Evolutionary conservation across 2,329 filamentous ascomycete species (phyloP).

Genomic region (Trichophaea hybrida): DNA sequence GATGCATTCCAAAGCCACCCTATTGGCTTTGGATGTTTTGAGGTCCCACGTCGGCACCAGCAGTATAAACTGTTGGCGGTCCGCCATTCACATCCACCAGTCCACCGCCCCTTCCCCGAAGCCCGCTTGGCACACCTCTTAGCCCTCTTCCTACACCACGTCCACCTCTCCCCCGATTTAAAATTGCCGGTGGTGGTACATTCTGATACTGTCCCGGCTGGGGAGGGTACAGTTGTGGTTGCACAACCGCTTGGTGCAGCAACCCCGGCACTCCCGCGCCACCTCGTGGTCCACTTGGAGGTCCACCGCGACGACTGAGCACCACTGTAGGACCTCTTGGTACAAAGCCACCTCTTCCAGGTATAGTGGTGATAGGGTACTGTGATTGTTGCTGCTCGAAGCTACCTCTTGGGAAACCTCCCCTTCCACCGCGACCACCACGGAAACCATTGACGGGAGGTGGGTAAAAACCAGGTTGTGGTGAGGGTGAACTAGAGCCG

Average conservation of each 20-base stretch:
- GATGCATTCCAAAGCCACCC: background rate
- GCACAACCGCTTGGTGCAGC: background rate
- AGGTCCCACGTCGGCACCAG: background rate
- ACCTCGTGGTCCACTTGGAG: background rate
- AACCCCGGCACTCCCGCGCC: background rate
- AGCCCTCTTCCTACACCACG: conserved; percentile 28
- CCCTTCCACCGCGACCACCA: conserved; percentile 2
- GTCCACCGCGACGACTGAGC: conserved; percentile 3
- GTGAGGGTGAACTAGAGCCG: conserved; percentile 31
- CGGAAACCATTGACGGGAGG: conserved; percentile 25
- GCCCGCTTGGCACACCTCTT: conserved; percentile 29
- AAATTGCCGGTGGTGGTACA: conserved; percentile 36
- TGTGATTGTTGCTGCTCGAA: background rate
- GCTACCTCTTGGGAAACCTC: conserved; percentile 2
- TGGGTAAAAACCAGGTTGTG: conserved; percentile 31
- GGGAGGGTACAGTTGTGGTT: conserved; percentile 31
- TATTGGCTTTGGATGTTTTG: background rate
- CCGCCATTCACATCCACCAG: conserved; percentile 12
- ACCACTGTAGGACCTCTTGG: background rate
- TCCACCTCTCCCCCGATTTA: conserved; percentile 31
- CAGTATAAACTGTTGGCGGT: background rate
- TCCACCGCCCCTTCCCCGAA: conserved; percentile 25
- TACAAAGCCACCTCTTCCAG: background rate
- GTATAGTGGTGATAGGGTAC: background rate
- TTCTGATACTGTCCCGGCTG: conserved; percentile 43